These are phyloP conservation scores for Phytophthora chlamydospora DNA, from an alignment of 352 stramenopile genomes.

Conservation along the genomic window DNA sequence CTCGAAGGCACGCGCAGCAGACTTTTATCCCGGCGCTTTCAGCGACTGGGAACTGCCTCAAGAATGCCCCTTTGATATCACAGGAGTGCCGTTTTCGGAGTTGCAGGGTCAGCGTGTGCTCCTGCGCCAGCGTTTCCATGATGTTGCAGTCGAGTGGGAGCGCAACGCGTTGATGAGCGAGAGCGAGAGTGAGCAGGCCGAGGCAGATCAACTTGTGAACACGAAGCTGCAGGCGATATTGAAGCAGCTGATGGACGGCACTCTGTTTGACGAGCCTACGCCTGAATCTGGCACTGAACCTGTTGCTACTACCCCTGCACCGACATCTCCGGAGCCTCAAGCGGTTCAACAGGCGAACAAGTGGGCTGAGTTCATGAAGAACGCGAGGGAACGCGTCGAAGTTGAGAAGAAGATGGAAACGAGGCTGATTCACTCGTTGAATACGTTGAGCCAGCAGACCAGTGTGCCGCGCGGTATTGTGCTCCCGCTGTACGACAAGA, in stretches of 20 bases:
- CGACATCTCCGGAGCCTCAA: conserved; percentile 9
- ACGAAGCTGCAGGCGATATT: conserved; percentile 27
- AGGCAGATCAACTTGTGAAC: conserved; percentile 23
- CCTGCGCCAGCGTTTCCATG: conserved; percentile 41
- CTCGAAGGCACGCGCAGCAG: conserved; percentile 34
- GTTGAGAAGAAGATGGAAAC: conserved; percentile 36
- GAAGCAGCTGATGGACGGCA: conserved; percentile 24
- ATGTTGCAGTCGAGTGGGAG: conserved; percentile 35
- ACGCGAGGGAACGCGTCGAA: conserved; percentile 24
- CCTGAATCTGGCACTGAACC: conserved; percentile 3
- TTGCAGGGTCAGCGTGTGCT: conserved; percentile 37
- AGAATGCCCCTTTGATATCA: conserved; percentile 50
- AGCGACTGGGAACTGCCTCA: conserved; percentile 37
- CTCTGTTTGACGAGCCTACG: conserved; percentile 20
- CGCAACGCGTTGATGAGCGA: conserved; percentile 34
- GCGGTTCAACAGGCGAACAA: conserved; percentile 12
- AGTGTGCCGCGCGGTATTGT: conserved; percentile 54
- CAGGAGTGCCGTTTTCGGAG: conserved; percentile 31
- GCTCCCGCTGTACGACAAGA: conserved; percentile 69
- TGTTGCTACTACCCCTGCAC: neutral
- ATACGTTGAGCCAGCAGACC: conserved; percentile 35
- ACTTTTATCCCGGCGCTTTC: conserved; percentile 44
- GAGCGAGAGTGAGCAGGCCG: conserved; percentile 23
- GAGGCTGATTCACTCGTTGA: conserved; percentile 36
- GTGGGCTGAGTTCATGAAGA: conserved; percentile 25